Evolutionary conservation across 2,329 filamentous ascomycete genomes (phyloP).

Genomic region (Sporothrix dimorphospora): DNA sequence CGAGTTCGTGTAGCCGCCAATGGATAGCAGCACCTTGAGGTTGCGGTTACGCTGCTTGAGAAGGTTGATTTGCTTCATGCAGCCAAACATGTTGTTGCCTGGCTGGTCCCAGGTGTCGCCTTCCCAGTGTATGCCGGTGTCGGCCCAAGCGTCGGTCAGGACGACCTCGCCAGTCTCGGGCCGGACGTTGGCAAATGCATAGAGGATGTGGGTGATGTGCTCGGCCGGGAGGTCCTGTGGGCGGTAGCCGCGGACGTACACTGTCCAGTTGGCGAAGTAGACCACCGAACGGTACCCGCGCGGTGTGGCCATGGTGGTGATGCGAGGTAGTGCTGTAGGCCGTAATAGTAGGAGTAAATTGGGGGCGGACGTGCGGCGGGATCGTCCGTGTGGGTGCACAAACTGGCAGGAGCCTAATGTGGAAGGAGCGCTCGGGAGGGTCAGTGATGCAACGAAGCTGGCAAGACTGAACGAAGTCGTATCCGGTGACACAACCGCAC

Average conservation of each 20-base stretch:
- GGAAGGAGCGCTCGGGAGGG: neutral
- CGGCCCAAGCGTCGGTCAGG: conserved; percentile 65
- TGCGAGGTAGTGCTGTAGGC: neutral
- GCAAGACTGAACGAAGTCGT: neutral
- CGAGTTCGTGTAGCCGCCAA: conserved; percentile 93
- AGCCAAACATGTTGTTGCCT: conserved; percentile 84
- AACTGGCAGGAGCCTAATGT: neutral
- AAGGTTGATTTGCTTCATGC: conserved; percentile 84
- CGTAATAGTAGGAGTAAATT: neutral
- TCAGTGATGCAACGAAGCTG: neutral
- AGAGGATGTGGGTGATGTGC: conserved; percentile 85
- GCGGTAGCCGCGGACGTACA: conserved; percentile 83
- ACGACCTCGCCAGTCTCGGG: conserved; percentile 77
- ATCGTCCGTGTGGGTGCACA: neutral
- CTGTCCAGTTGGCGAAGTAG: conserved; percentile 82
- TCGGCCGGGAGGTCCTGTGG: conserved; percentile 81
- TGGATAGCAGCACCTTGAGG: conserved; percentile 81
- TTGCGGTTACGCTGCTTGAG: conserved; percentile 81
- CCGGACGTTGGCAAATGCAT: conserved; percentile 85
- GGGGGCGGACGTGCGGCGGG: neutral
- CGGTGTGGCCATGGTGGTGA: conserved; percentile 17
- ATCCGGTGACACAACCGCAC: neutral
- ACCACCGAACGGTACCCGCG: conserved; percentile 66
- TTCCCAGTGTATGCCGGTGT: conserved; percentile 74
- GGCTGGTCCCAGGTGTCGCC: conserved; percentile 70